Evolutionary conservation across 1,284 basidiomycete species (phyloP), one percentile per base, ranked within the genome.

Genomic region (Tranzscheliella williamsii): DNA sequence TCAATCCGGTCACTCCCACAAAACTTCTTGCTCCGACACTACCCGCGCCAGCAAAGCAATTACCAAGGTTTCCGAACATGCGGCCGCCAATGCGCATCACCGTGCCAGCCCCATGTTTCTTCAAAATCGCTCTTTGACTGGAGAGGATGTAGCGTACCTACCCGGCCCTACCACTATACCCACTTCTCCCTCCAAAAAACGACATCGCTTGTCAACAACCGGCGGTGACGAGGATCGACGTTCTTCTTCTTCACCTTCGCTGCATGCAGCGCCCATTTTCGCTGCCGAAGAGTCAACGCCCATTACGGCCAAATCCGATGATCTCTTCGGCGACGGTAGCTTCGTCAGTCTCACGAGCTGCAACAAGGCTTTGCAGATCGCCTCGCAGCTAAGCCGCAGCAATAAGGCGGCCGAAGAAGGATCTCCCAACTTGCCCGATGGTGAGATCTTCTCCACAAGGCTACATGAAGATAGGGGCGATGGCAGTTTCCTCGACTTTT

Each of bases 261-360:
- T 9, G 11, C 8, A 16, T 11, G 9, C 35, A 21, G 9, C 27
- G 18, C 16, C 35, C 22, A 13, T 37, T 18, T 9, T 33, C 6
- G 26, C 24, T n/a, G 27, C 16, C 24, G 38, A 31, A 6, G 27
- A 29, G 9, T 35, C 26, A 8, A 27, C 8, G 15, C 26, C 26
- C 15, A 8, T 15, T 27, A 11, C 35, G 13, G 17, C 13, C 9
- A 9, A 33, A 20, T 33, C 32, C 9, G 36, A 33, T 5, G 60
- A 63, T 20, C 32, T 40, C 8, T 45, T 63, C 12, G 45, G 48
- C 15, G 48, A 45, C 7, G 61, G 47, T 23, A 49, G 42, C 41
- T 64, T 58, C 46, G 51, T 64, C 41, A 50, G 51, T 43, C 55
- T 64, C 39, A 54, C 50, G 39, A 64, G 54, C 51, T 58, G 50